Percentiles rank a stretch among this genome's conserved stretches.
These are phyloP conservation scores for Noccaea caerulescens DNA, from an alignment of 345 rosid genomes.

Conservation along the genomic window DNA sequence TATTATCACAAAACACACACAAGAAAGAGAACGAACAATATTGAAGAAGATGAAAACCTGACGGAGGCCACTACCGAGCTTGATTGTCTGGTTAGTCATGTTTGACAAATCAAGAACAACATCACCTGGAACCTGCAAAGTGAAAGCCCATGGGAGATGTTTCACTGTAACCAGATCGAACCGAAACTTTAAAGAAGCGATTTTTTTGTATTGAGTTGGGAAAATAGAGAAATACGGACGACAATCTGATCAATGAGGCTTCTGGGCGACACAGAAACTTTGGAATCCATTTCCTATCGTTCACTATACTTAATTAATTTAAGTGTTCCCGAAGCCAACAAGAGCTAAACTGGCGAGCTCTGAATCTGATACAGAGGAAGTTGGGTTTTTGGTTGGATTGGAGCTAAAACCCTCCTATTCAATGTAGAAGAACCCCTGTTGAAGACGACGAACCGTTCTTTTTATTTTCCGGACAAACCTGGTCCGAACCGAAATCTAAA, in stretches of 20 bases:
- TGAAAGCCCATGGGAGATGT: slow-evolving; percentile 25
- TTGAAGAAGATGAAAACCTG: slow-evolving; percentile 53
- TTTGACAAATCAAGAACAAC: slow-evolving; percentile 73
- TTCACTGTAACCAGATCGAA: neutral
- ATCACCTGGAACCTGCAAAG: slow-evolving; percentile 78
- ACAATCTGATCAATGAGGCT: slow-evolving; percentile 59
- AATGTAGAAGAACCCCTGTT: neutral
- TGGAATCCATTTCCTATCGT: slow-evolving; percentile 48
- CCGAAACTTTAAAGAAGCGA: neutral
- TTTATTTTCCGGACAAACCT: neutral
- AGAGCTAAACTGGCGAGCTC: slow-evolving; percentile 15
- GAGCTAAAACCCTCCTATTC: slow-evolving; percentile 28
- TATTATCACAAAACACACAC: neutral
- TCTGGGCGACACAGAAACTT: slow-evolving; percentile 42
- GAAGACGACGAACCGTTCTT: neutral
- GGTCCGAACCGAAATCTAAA: neutral
- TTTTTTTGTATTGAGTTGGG: neutral
- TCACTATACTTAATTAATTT: neutral
- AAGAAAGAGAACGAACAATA: neutral
- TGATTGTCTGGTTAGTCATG: slow-evolving; percentile 77
- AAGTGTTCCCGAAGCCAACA: neutral
- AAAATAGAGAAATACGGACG: slow-evolving; percentile 44
- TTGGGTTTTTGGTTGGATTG: neutral
- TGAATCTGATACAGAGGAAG: slow-evolving; percentile 5
- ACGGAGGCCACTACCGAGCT: slow-evolving; percentile 88